phyloP scores from a whole-genome alignment of 805 yeast species.

The Yarrowia sp. region DNA sequence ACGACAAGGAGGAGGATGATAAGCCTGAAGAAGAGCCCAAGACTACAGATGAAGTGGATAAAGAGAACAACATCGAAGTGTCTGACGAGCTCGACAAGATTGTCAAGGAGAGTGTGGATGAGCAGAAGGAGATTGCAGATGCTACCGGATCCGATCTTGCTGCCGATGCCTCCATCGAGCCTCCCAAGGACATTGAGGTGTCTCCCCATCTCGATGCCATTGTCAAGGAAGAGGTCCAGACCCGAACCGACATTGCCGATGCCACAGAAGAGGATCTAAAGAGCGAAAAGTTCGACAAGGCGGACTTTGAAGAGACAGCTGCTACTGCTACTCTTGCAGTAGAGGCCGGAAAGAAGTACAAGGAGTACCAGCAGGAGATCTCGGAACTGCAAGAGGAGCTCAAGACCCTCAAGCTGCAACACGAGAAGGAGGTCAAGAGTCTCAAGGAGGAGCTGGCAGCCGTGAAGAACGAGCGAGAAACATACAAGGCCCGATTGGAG shows the following conservation, averaged over 20 bases:
- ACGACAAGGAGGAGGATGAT: conserved; percentile 11
- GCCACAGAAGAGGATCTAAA: conserved; percentile 26
- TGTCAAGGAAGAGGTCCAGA: conserved; percentile 29
- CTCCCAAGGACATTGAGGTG: conserved; percentile 8
- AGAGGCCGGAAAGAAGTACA: conserved; percentile 15
- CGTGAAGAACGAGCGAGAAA: conserved; percentile 26
- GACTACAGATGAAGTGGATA: not conserved
- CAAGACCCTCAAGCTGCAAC: conserved; percentile 30
- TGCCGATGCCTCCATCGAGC: not conserved
- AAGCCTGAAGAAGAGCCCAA: conserved; percentile 8
- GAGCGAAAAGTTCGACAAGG: conserved; percentile 23
- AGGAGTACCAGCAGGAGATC: not conserved
- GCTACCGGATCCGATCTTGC: conserved; percentile 20
- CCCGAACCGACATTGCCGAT: conserved; percentile 27
- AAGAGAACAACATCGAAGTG: not conserved
- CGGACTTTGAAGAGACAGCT: conserved; percentile 20
- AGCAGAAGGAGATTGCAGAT: conserved; percentile 18
- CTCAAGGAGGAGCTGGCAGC: conserved; percentile 24
- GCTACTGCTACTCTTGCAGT: conserved; percentile 14
- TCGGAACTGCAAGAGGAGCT: conserved; percentile 27
- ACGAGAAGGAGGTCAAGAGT: conserved; percentile 19
- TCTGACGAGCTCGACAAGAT: not conserved
- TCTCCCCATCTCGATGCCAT: conserved; percentile 19
- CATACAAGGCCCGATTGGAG: conserved; percentile 25
- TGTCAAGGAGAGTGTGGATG: conserved; percentile 11